Evolutionary conservation across 768 basidiomycete genomes (phyloP).

Genomic region (Tulasnella sp.): DNA sequence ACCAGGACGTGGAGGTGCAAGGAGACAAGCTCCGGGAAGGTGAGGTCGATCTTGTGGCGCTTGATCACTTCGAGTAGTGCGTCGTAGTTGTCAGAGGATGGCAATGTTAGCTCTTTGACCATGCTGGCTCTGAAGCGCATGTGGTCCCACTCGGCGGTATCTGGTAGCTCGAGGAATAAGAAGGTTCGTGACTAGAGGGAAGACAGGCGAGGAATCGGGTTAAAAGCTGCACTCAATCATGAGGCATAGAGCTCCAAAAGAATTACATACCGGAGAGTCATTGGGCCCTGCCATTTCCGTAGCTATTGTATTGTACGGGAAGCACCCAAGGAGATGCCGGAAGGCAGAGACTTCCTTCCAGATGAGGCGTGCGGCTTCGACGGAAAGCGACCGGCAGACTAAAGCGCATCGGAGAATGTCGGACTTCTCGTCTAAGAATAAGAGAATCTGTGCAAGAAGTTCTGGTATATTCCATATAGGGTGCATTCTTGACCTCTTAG

Average conservation of each 20-base stretch:
- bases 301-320: not conserved
- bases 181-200: not conserved
- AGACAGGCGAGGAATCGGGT: too few species aligned
- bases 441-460: not conserved
- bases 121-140: not conserved
- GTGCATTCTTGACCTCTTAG: not conserved
- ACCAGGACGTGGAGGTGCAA: not conserved
- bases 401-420: not conserved
- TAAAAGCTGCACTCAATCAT: not conserved
- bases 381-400: not conserved
- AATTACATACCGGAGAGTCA: not conserved
- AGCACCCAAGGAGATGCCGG: not conserved
- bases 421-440: not conserved
- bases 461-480: not conserved
- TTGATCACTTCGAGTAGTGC: not conserved
- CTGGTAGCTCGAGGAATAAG: not conserved
- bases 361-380: not conserved
- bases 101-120: not conserved
- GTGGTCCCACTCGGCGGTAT: not conserved
- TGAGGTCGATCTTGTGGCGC: not conserved
- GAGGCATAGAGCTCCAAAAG: not conserved
- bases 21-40: not conserved
- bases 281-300: not conserved
- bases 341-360: not conserved
- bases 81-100: not conserved